Conservation (phyloP, 2,329 filamentous ascomycete species). For the Xylaria sp. region DNA sequence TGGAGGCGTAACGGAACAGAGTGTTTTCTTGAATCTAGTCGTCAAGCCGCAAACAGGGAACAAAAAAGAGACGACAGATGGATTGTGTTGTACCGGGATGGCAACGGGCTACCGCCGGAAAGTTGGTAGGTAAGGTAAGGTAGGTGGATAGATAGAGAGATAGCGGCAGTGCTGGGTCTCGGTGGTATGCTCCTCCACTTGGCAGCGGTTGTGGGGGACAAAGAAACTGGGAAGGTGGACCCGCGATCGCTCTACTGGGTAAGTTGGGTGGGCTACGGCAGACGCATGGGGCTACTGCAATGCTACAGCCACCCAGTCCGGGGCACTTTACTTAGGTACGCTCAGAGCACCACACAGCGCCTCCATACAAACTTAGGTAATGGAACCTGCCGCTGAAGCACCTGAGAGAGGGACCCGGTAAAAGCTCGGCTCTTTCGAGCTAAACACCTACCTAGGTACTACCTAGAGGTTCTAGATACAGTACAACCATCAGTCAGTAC, state of each 20-base stretch:
- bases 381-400: no score
- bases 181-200: not conserved
- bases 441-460: no score
- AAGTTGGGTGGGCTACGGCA: no score
- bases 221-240: constrained; percentile 7
- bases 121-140: not conserved
- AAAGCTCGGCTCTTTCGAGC: constrained; percentile 8
- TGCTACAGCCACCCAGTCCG: constrained; percentile 9
- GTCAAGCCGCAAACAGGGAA: not conserved
- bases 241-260: not conserved
- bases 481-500: no score
- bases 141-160: not conserved
- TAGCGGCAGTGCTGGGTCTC: not conserved
- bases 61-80: not conserved
- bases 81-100: not conserved
- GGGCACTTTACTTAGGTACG: no score
- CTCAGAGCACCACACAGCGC: no score
- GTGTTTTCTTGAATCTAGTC: not conserved
- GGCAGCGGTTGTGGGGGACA: constrained; percentile 3
- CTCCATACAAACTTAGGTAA: no score
- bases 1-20: no score
- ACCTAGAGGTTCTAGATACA: no score
- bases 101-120: not conserved
- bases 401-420: no score
- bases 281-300: constrained; percentile 19